These are phyloP conservation scores for Trichoderma gamsii DNA, from an alignment of 495 filamentous ascomycete genomes.

Conservation along the genomic window DNA sequence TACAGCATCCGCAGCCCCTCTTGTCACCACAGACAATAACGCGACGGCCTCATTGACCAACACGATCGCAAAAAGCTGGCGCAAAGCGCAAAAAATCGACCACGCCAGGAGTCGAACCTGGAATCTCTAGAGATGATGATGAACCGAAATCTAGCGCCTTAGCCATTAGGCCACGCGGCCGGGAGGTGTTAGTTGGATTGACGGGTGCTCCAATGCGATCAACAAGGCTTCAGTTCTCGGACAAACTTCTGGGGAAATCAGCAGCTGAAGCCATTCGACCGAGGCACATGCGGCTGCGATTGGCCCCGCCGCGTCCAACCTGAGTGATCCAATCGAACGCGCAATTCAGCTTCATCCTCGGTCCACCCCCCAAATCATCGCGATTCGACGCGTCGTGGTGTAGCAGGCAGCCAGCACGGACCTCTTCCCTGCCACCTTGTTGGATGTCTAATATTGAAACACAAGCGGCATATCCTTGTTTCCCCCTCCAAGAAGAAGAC, in stretches of 20 bases:
- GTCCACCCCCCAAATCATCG: not conserved
- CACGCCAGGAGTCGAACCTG: slow-evolving; percentile 14
- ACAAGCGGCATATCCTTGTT: not conserved
- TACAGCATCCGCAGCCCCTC: not conserved
- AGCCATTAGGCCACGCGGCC: slow-evolving; percentile 14
- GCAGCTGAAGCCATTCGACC: slow-evolving; percentile 10
- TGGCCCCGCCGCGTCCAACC: not conserved
- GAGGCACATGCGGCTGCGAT: slow-evolving; percentile 7
- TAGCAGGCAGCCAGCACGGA: not conserved
- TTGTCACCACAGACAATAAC: not conserved
- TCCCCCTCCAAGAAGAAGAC: not conserved
- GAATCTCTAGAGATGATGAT: slow-evolving; percentile 8
- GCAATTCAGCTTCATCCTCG: slow-evolving; percentile 1
- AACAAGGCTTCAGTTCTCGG: slow-evolving; percentile 4
- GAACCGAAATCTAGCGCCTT: slow-evolving; percentile 14
- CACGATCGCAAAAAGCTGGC: not conserved
- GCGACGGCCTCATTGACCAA: not conserved
- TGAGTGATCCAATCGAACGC: slow-evolving; percentile 4
- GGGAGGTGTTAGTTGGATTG: not conserved
- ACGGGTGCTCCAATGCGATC: not conserved
- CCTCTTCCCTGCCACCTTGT: slow-evolving; percentile 7
- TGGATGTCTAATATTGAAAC: slow-evolving; percentile 5
- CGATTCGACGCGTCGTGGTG: not conserved
- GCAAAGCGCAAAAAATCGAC: not conserved
- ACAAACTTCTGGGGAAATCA: slow-evolving; percentile 6